Evolutionary conservation across 257 asterid genomes (phyloP).

Genomic region (Solanum gracilifrons): DNA sequence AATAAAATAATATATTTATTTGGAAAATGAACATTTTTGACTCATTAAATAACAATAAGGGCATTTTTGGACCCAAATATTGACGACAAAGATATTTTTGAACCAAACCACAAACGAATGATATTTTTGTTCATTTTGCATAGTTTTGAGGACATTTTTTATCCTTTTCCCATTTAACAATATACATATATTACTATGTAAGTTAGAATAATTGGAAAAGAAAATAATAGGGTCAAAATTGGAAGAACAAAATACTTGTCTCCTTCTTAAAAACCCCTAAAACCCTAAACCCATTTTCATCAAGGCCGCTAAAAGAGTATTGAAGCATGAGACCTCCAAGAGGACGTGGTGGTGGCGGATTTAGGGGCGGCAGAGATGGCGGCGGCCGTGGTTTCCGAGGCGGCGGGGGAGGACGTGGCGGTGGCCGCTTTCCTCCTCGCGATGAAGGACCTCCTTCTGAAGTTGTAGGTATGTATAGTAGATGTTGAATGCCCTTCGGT

Average conservation of each 20-base stretch:
- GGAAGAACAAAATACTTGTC: neutral
- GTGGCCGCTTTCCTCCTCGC: constrained; percentile 41
- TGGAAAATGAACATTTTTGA: no score
- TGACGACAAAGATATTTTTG: no score
- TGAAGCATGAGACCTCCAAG: constrained; percentile 76
- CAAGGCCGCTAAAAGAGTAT: neutral
- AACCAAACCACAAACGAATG: no score
- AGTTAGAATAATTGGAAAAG: neutral
- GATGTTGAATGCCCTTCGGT: neutral
- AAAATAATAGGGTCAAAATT: neutral
- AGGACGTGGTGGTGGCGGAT: constrained; percentile 84
- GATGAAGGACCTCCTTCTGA: constrained; percentile 71
- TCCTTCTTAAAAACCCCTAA: neutral
- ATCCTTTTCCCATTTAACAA: no score
- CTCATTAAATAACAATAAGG: no score
- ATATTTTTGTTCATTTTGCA: no score
- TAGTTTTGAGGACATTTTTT: no score
- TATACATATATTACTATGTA: no score
- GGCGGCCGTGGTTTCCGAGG: constrained; percentile 34
- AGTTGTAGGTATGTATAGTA: constrained; percentile 41
- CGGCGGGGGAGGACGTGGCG: constrained; percentile 32
- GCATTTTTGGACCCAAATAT: no score
- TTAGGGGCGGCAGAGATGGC: constrained; percentile 63
- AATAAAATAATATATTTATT: no score
- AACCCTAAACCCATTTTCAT: constrained; percentile 14